Base-by-base conservation (phyloP, 176 grass and related monocot species). In the Carex scoparia region DNA sequence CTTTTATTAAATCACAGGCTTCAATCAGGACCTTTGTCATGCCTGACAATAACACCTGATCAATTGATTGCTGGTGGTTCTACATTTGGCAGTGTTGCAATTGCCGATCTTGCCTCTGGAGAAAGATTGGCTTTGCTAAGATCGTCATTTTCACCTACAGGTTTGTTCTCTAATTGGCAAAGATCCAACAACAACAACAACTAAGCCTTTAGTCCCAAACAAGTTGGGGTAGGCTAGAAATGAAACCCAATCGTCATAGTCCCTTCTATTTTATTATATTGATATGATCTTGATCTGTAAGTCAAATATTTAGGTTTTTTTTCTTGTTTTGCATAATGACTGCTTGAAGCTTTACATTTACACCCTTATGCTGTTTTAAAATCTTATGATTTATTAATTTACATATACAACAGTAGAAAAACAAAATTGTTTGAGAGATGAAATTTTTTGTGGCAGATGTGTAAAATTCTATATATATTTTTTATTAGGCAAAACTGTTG, bases 41-140 rank as follows among this genome's bases (percentile, higher is more conserved):
- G 93, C 85, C 84, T 98, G 88, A 86, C 84, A 77, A 10, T 97
- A 73, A 93, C 88, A 56, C 91, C 93, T 69, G 93, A 98, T 69
- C 95, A 94, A 19, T 78, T 98, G 80, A 90, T 98, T 81, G 42
- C 91, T 44, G 88, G 87, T 89, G 95, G 95, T 85, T 98, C 93
- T 84, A 89, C 90, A 84, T 95, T 98, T 85, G 95, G 95, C 85
- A 93, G 44, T 82, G 54, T 98, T 81, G 79, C 93, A 83, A 85
- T 95, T 93, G 88, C 91, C 65, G 95, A 98, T 90, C 91, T 94
- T 37, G 85, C 86, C 27, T 95, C 93, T 67, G 95, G 95, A 63
- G 79, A 98, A 81, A 85, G 87, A 27, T 72, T 98, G 86, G 93
- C 81, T 80, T 55, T 93, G 90, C 83, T 95, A 15, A 98, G 88